Evolutionary conservation across 805 yeast genomes (phyloP).

Genomic region (Kluyveromyces siamensis): DNA sequence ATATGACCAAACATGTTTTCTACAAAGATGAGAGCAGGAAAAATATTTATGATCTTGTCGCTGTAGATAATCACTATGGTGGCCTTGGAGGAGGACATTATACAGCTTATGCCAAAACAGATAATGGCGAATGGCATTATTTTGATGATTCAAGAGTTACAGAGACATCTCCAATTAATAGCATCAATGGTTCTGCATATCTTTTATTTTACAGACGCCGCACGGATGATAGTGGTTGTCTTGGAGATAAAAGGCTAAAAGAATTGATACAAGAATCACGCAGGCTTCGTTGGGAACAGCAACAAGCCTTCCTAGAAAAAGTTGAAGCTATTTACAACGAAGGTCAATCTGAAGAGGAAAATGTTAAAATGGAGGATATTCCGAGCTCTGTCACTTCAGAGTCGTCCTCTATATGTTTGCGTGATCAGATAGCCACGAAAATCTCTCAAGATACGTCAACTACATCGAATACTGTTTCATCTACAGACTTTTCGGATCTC

Average conservation of each 20-base stretch:
- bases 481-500: no score
- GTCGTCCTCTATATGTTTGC: no score
- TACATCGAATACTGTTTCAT: no score
- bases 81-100: slow-evolving; percentile 98
- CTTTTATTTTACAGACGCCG: slow-evolving; percentile 69
- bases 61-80: slow-evolving; percentile 93
- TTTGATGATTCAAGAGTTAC: slow-evolving; percentile 79
- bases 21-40: slow-evolving; percentile 20
- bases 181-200: slow-evolving; percentile 76
- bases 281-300: slow-evolving; percentile 4
- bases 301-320: slow-evolving; percentile 8
- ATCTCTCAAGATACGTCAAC: no score
- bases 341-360: slow-evolving; percentile 17
- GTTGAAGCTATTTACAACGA: slow-evolving; percentile 22
- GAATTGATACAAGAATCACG: slow-evolving; percentile 36
- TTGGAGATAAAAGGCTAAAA: slow-evolving; percentile 42
- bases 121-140: slow-evolving; percentile 77
- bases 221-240: slow-evolving; percentile 16
- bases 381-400: no score
- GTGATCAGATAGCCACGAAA: no score
- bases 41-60: slow-evolving; percentile 72
- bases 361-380: slow-evolving; percentile 12
- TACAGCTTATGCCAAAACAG: slow-evolving; percentile 77
- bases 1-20: slow-evolving; percentile 53
- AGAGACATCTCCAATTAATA: slow-evolving; percentile 46